Evolutionary conservation across 2,329 filamentous ascomycete species (phyloP).

Genomic region (Epichloe gansuensis): DNA sequence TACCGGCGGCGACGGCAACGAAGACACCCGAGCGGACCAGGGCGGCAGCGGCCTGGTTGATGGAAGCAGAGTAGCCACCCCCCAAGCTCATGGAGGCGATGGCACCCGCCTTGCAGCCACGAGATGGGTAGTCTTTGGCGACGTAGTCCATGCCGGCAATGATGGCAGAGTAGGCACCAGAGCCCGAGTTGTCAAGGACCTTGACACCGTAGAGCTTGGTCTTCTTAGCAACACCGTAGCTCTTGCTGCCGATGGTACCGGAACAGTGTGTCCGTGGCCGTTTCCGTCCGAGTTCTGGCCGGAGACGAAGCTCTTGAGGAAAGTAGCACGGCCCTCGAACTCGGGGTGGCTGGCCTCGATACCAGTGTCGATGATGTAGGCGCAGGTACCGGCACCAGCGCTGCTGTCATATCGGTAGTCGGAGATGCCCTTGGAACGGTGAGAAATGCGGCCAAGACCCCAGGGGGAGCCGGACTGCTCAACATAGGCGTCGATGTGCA

Average conservation of each 20-base stretch:
- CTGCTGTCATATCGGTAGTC: constrained; percentile 26
- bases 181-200: constrained; percentile 26
- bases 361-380: constrained; percentile 35
- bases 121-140: constrained; percentile 11
- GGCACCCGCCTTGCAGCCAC: constrained; percentile 29
- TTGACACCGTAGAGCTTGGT: constrained; percentile 31
- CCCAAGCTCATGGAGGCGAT: constrained; percentile 48
- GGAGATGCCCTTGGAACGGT: constrained; percentile 14
- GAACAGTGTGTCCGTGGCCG: constrained; percentile 29
- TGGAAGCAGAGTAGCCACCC: constrained; percentile 28
- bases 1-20: constrained; percentile 44
- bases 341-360: constrained; percentile 24
- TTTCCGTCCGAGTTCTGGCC: constrained; percentile 17
- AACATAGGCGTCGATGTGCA: constrained; percentile 11
- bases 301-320: constrained; percentile 16
- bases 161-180: constrained; percentile 25
- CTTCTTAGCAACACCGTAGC: constrained; percentile 30
- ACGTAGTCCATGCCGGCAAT: constrained; percentile 34
- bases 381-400: constrained; percentile 28
- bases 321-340: constrained; percentile 23
- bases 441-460: constrained; percentile 23
- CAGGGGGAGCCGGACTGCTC: constrained; percentile 15
- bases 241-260: constrained; percentile 20
- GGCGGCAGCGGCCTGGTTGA: constrained; percentile 37
- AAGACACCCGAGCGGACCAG: constrained; percentile 35